phyloP scores from a whole-genome alignment of 2,329 filamentous ascomycete genomes.

The Chlorencoelia australis region DNA sequence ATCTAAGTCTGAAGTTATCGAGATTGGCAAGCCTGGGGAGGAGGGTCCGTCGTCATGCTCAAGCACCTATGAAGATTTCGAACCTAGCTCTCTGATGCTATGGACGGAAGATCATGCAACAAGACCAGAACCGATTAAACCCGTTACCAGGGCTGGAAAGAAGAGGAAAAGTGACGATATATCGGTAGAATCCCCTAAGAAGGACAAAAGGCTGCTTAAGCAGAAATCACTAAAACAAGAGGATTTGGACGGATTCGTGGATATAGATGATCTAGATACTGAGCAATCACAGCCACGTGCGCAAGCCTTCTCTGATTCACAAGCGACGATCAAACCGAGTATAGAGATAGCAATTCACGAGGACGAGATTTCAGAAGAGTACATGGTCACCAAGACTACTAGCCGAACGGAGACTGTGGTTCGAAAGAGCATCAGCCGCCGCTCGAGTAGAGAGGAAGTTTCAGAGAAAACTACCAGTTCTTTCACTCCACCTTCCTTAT shows the following conservation, averaged over 20 bases:
- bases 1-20: too few species aligned
- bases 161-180: slow-evolving; percentile 28
- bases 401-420: slow-evolving; percentile 19
- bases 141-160: slow-evolving; percentile 18
- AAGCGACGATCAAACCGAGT: too few species aligned
- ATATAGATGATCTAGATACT: slow-evolving; percentile 22
- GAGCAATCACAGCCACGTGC: too few species aligned
- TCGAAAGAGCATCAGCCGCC: slow-evolving; percentile 19
- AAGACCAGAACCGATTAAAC: slow-evolving; percentile 19
- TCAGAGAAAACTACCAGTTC: too few species aligned
- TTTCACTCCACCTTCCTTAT: too few species aligned
- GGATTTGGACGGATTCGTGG: slow-evolving; percentile 21
- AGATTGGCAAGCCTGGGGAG: slow-evolving; percentile 25
- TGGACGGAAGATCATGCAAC: slow-evolving; percentile 23
- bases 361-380: too few species aligned
- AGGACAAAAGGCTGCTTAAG: slow-evolving; percentile 6
- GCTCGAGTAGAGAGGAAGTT: slow-evolving; percentile 13
- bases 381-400: too few species aligned
- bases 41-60: slow-evolving; percentile 12
- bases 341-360: too few species aligned
- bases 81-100: slow-evolving; percentile 11
- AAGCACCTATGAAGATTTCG: slow-evolving; percentile 18
- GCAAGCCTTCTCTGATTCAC: too few species aligned
- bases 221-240: slow-evolving; percentile 2
- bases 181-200: slow-evolving; percentile 10